These are phyloP conservation scores for Forsythia viridissima DNA, from an alignment of 257 asterid genomes.

Conservation along the genomic window DNA sequence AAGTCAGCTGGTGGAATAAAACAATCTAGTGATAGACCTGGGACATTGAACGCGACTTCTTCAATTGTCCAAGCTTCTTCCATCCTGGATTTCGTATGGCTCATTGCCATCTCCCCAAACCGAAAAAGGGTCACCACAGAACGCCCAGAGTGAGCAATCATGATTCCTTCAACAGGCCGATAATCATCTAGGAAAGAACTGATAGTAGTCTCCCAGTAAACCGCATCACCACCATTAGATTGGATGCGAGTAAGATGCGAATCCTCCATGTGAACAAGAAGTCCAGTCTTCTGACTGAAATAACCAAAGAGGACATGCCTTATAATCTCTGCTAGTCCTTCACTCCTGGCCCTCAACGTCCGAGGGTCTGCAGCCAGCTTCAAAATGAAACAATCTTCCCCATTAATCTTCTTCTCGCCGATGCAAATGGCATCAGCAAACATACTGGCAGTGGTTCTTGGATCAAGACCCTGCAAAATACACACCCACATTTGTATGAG, in stretches of 20 bases:
- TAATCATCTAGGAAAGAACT: conserved; percentile 24
- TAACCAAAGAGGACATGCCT: conserved; percentile 22
- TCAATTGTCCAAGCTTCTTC: conserved; percentile 28
- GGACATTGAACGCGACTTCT: conserved; percentile 24
- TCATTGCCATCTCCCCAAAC: conserved; percentile 23
- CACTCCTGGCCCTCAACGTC: conserved; percentile 24
- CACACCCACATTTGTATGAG: neutral
- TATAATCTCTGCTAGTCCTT: conserved; percentile 27
- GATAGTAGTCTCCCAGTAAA: conserved; percentile 24
- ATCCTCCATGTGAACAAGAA: conserved; percentile 26
- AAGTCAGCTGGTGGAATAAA: conserved; percentile 19
- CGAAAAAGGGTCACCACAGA: conserved; percentile 23
- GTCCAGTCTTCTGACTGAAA: conserved; percentile 27
- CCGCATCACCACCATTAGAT: conserved; percentile 19
- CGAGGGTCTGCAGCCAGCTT: conserved; percentile 19
- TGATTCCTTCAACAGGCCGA: conserved; percentile 24
- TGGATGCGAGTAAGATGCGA: conserved; percentile 28
- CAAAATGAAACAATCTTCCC: conserved; percentile 26
- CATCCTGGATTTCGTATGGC: conserved; percentile 24
- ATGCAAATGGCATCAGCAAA: conserved; percentile 26
- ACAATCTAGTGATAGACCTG: conserved; percentile 22
- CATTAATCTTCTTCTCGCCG: conserved; percentile 25
- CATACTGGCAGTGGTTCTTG: conserved; percentile 25
- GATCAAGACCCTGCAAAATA: conserved; percentile 25
- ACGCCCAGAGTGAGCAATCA: conserved; percentile 26